These are phyloP conservation scores for Thalassiosira exigua DNA, from an alignment of 352 stramenopile genomes.

Conservation along the genomic window DNA sequence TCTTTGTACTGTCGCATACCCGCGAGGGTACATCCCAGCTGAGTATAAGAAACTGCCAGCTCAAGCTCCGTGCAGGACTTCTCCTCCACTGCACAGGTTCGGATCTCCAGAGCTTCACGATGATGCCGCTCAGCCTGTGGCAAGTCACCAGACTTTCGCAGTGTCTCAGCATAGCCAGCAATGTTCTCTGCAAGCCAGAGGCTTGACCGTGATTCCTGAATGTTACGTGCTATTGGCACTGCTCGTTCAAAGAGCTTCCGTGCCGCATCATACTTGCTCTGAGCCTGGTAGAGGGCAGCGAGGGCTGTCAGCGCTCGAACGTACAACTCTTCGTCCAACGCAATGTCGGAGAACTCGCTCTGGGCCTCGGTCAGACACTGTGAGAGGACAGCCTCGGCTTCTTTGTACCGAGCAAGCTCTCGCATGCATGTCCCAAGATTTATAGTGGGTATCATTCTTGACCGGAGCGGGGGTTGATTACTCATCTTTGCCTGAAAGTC, in stretches of 20 bases:
- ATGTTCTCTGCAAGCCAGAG: slow-evolving; percentile 65
- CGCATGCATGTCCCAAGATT: slow-evolving; percentile 62
- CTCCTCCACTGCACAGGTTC: slow-evolving; percentile 47
- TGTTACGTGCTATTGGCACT: slow-evolving; percentile 63
- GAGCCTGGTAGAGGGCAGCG: slow-evolving; percentile 57
- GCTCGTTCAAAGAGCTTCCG: slow-evolving; percentile 62
- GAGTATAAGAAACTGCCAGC: slow-evolving; percentile 52
- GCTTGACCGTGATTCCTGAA: slow-evolving; percentile 65
- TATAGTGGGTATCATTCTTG: slow-evolving; percentile 59
- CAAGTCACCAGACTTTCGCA: slow-evolving; percentile 64
- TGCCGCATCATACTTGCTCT: slow-evolving; percentile 62
- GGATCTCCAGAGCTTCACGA: slow-evolving; percentile 62
- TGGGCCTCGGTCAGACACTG: slow-evolving; percentile 56
- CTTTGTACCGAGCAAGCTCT: slow-evolving; percentile 65
- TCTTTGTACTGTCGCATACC: slow-evolving; percentile 41
- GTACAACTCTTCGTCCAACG: slow-evolving; percentile 57
- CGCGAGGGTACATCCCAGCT: slow-evolving; percentile 53
- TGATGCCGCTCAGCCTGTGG: slow-evolving; percentile 60
- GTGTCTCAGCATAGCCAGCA: slow-evolving; percentile 66
- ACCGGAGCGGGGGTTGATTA: slow-evolving; percentile 45
- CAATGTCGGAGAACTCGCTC: slow-evolving; percentile 47
- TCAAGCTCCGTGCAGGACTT: slow-evolving; percentile 51
- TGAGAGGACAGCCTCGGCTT: slow-evolving; percentile 61
- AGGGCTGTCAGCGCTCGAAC: slow-evolving; percentile 57
- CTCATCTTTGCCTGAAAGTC: slow-evolving; percentile 61